Evolutionary conservation across 352 stramenopile genomes (phyloP).

Genomic region (Globisporangium emineosum): DNA sequence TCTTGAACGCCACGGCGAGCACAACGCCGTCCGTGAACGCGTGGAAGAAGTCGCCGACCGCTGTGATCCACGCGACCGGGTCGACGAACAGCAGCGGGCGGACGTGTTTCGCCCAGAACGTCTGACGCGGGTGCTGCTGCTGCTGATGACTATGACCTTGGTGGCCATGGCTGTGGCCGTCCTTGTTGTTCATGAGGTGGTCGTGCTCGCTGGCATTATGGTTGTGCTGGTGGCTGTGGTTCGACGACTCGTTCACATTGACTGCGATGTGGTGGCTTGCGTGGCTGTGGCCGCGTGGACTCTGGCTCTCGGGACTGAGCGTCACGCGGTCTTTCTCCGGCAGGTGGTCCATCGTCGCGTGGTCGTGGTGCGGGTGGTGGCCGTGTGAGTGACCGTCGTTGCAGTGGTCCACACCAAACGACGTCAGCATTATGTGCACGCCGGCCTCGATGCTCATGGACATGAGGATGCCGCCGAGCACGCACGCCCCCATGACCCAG

Average conservation of each 20-base stretch:
- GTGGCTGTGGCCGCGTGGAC: slow-evolving; percentile 17
- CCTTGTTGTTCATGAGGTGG: too few relatives aligned
- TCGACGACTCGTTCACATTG: not conserved
- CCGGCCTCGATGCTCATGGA: slow-evolving; percentile 28
- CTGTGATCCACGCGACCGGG: slow-evolving; percentile 27
- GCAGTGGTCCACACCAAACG: slow-evolving; percentile 18
- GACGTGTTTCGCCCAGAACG: too few relatives aligned
- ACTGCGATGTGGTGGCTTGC: slow-evolving; percentile 16
- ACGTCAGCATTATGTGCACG: slow-evolving; percentile 21
- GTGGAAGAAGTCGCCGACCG: slow-evolving; percentile 24
- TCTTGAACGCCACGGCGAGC: slow-evolving; percentile 23
- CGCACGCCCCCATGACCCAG: slow-evolving; percentile 28
- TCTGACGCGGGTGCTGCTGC: too few relatives aligned
- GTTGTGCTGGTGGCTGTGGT: too few relatives aligned
- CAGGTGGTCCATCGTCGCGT: slow-evolving; percentile 15
- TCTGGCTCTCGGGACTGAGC: slow-evolving; percentile 7
- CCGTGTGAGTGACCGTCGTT: not conserved
- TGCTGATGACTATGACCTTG: too few relatives aligned
- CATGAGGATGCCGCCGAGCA: slow-evolving; percentile 24
- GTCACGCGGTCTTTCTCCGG: slow-evolving; percentile 2
- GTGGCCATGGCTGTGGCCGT: not conserved
- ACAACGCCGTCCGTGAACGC: slow-evolving; percentile 26
- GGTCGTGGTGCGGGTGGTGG: slow-evolving; percentile 14
- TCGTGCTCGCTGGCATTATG: too few relatives aligned
- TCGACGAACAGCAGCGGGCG: too few relatives aligned